Percentiles rank a stretch among this genome's conserved stretches.
Evolutionary conservation across 2,329 filamentous ascomycete species (phyloP).

Genomic region (Sclerotiophoma versabilis): DNA sequence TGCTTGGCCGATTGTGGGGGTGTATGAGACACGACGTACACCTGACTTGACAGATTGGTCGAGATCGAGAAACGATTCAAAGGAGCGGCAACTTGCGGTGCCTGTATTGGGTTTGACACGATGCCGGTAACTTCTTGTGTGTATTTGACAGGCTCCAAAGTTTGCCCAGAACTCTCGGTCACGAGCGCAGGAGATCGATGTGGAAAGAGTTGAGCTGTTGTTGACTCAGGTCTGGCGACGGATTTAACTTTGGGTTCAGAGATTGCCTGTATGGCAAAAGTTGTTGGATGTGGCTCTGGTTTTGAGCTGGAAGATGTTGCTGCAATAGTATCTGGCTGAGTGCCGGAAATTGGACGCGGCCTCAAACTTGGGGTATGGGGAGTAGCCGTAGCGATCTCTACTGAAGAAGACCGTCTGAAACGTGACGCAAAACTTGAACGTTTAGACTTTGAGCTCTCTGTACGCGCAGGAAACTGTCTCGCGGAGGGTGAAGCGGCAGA

Average conservation of each 20-base stretch:
- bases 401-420: constrained; percentile 13
- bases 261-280: not conserved
- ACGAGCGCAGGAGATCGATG: not conserved
- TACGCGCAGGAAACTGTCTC: constrained; percentile 1
- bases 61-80: constrained; percentile 7
- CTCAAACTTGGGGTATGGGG: not conserved
- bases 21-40: constrained; percentile 12
- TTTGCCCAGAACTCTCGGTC: not conserved
- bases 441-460: constrained; percentile 11
- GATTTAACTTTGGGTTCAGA: not conserved
- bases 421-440: constrained; percentile 8
- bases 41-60: constrained; percentile 9
- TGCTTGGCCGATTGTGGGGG: not conserved
- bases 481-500: not conserved
- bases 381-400: not conserved
- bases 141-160: not conserved
- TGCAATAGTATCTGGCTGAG: not conserved
- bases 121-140: not conserved
- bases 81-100: not conserved
- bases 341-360: not conserved
- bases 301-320: not conserved
- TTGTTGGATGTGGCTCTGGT: not conserved
- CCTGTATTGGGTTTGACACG: not conserved
- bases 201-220: not conserved
- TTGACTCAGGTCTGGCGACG: not conserved